phyloP scores from a whole-genome alignment of 2,329 filamentous ascomycete genomes.

The Westerdykella sp. region DNA sequence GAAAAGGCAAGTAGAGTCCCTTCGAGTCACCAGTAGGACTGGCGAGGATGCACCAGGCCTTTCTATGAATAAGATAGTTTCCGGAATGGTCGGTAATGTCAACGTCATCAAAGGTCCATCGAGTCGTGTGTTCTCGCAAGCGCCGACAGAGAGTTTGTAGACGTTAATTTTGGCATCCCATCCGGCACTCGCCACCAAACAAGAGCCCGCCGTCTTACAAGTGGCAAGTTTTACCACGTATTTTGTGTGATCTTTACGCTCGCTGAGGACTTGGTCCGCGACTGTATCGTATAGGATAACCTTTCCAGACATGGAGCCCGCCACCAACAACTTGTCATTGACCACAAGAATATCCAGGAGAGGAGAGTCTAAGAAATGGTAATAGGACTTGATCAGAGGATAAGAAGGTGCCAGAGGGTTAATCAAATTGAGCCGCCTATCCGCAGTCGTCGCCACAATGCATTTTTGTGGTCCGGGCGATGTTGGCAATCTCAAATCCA shows the following conservation, averaged over 20 bases:
- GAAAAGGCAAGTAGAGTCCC: slow-evolving; percentile 54
- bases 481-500: slow-evolving; percentile 26
- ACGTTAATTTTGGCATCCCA: slow-evolving; percentile 55
- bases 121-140: slow-evolving; percentile 23
- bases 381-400: slow-evolving; percentile 31
- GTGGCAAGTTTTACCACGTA: slow-evolving; percentile 51
- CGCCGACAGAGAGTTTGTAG: slow-evolving; percentile 37
- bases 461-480: slow-evolving; percentile 14
- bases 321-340: slow-evolving; percentile 42
- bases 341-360: slow-evolving; percentile 48
- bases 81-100: slow-evolving; percentile 49
- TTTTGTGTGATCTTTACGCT: slow-evolving; percentile 53
- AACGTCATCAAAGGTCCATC: slow-evolving; percentile 40
- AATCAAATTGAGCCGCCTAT: slow-evolving; percentile 44
- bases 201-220: slow-evolving; percentile 28
- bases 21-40: slow-evolving; percentile 49
- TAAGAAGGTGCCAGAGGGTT: slow-evolving; percentile 28
- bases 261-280: slow-evolving; percentile 39
- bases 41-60: slow-evolving; percentile 43
- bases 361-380: slow-evolving; percentile 46
- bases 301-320: slow-evolving; percentile 55
- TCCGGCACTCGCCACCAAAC: slow-evolving; percentile 50
- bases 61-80: slow-evolving; percentile 49
- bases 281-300: slow-evolving; percentile 44
- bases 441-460: slow-evolving; percentile 34